Conservation (phyloP, 1,284 basidiomycete genomes). For the Agaricales sp. region DNA sequence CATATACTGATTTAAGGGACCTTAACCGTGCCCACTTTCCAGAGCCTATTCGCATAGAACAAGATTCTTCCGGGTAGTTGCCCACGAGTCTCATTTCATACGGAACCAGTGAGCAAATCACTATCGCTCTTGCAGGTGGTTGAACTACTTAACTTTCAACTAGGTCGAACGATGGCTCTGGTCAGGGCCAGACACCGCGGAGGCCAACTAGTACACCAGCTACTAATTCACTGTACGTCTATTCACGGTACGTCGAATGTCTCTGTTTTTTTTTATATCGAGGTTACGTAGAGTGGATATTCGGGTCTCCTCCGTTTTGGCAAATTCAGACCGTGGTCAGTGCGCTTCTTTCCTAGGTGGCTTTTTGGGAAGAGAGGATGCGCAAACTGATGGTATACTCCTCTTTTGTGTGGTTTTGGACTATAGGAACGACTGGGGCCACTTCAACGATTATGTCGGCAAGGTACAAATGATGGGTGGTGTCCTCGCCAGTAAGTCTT, state of each 20-base stretch:
- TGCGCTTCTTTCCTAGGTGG: too few species aligned
- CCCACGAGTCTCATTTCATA: constrained; percentile 66
- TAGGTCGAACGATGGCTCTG: constrained; percentile 46
- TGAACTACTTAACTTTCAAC: constrained; percentile 1
- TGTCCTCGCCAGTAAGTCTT: constrained; percentile 38
- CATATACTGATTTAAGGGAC: too few species aligned
- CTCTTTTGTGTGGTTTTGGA: background rate
- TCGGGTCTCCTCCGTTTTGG: constrained; percentile 61
- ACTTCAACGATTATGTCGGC: constrained; percentile 48
- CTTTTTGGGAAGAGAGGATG: too few species aligned
- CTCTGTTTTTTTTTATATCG: constrained; percentile 1
- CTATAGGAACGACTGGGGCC: constrained; percentile 50
- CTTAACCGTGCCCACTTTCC: background rate
- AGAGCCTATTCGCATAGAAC: constrained; percentile 43
- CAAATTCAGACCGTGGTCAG: constrained; percentile 43
- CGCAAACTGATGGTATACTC: background rate
- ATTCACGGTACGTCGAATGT: constrained; percentile 2
- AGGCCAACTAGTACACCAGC: constrained; percentile 65
- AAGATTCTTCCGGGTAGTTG: constrained; percentile 51
- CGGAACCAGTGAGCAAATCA: constrained; percentile 43
- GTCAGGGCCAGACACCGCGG: constrained; percentile 57
- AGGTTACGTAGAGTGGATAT: constrained; percentile 61
- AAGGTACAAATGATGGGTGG: constrained; percentile 44
- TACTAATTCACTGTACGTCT: constrained; percentile 49
- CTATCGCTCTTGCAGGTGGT: background rate